A percentile compares a stretch with the other conserved stretches of the same genome.
These are phyloP conservation scores for Thinopyrum elongatum DNA, from an alignment of 176 grass and related monocot species.

Conservation along the genomic window DNA sequence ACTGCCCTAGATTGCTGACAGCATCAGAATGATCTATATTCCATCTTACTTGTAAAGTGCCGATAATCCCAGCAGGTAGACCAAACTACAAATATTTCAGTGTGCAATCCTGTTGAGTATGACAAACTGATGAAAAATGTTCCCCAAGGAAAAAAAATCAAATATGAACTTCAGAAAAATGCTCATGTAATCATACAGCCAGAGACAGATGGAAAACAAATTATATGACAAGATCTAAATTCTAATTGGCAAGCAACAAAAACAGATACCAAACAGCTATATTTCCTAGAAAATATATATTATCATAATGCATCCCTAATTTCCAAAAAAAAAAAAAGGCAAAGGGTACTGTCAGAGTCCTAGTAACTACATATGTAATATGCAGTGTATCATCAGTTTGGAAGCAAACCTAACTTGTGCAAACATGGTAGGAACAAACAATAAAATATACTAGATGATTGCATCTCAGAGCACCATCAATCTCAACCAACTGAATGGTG, in stretches of 20 bases:
- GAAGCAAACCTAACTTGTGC: neutral
- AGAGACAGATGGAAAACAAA: constrained; percentile 7
- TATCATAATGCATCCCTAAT: neutral
- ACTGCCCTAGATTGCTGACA: constrained; percentile 44
- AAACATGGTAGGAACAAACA: neutral
- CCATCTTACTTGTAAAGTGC: constrained; percentile 68
- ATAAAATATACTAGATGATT: neutral
- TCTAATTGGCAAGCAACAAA: neutral
- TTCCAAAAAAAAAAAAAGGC: neutral
- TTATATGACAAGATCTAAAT: neutral
- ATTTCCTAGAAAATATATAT: neutral
- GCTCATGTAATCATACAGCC: constrained; percentile 18
- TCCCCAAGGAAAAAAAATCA: constrained; percentile 42
- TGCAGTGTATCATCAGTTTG: neutral
- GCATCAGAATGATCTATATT: constrained; percentile 70
- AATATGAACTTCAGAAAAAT: constrained; percentile 37
- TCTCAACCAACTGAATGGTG: neutral
- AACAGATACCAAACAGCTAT: neutral
- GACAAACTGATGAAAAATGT: constrained; percentile 57
- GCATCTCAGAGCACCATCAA: neutral
- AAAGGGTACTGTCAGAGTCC: neutral
- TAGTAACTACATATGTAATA: neutral
- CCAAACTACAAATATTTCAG: constrained; percentile 62
- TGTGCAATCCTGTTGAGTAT: constrained; percentile 73
- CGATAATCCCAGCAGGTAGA: constrained; percentile 62